Evolutionary conservation across 106 monocot genomes (phyloP).

Genomic region (Phalaenopsis equestris): DNA sequence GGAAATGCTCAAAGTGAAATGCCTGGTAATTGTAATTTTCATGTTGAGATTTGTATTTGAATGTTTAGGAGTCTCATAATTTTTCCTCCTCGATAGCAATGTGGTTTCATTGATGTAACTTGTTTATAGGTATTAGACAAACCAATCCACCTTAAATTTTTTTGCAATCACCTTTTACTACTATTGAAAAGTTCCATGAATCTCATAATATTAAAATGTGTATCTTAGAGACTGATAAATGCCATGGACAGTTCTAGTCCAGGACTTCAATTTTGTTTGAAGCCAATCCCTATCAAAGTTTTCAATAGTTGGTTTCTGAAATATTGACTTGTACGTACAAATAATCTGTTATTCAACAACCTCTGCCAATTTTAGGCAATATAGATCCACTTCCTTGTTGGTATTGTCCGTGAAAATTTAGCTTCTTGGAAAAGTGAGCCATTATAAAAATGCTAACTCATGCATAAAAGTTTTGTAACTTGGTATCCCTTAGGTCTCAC

Average conservation of each 20-base stretch:
- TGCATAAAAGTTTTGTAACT: too few relatives aligned
- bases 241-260: too few relatives aligned
- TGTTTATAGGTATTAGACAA: neutral
- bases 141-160: neutral
- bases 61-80: neutral
- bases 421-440: too few relatives aligned
- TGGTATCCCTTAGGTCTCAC: too few relatives aligned
- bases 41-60: neutral
- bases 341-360: too few relatives aligned
- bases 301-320: too few relatives aligned
- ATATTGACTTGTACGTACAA: too few relatives aligned
- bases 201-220: neutral
- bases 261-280: neutral
- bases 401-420: too few relatives aligned
- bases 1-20: neutral
- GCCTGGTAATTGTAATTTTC: neutral
- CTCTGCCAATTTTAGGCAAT: neutral
- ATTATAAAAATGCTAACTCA: too few relatives aligned
- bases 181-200: neutral
- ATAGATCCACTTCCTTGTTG: neutral
- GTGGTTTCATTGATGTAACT: neutral
- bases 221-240: neutral
- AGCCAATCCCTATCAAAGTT: too few relatives aligned
- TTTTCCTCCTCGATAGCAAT: too few relatives aligned
- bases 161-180: neutral